phyloP scores from a whole-genome alignment of 805 yeast genomes.

The Hanseniaspora clermontiae region DNA sequence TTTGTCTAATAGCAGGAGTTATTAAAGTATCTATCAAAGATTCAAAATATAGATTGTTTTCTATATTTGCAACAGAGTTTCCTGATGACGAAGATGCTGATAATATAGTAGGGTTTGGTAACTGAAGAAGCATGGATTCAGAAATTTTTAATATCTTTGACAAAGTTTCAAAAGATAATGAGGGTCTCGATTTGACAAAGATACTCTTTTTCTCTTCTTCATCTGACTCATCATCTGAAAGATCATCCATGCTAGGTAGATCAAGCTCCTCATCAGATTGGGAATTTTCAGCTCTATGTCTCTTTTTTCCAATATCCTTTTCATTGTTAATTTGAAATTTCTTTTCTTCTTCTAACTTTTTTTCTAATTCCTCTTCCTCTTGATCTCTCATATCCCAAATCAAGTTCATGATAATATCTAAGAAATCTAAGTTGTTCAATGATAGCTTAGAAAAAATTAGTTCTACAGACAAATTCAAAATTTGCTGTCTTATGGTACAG shows the following conservation, averaged over 20 bases:
- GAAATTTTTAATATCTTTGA: slow-evolving; percentile 22
- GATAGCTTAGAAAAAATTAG: slow-evolving; percentile 55
- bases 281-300: slow-evolving; percentile 1
- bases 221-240: slow-evolving; percentile 18
- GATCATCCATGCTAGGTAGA: slow-evolving; percentile 18
- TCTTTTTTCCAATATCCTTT: slow-evolving; percentile 14
- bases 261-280: slow-evolving; percentile 5
- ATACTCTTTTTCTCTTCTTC: slow-evolving; percentile 20
- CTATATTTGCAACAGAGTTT: slow-evolving; percentile 49
- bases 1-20: slow-evolving; percentile 60
- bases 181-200: slow-evolving; percentile 19
- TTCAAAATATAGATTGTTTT: slow-evolving; percentile 45
- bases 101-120: slow-evolving; percentile 47
- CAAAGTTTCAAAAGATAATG: slow-evolving; percentile 17
- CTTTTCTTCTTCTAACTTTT: slow-evolving; percentile 15
- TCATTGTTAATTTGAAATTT: slow-evolving; percentile 17
- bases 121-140: slow-evolving; percentile 32
- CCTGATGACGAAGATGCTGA: slow-evolving; percentile 54
- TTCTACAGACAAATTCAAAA: slow-evolving; percentile 36
- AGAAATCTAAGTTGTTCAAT: slow-evolving; percentile 70
- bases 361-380: slow-evolving; percentile 24
- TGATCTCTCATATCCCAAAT: slow-evolving; percentile 74
- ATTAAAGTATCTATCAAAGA: slow-evolving; percentile 67
- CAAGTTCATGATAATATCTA: slow-evolving; percentile 72
- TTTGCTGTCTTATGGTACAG: slow-evolving; percentile 43